A percentile compares a stretch with the other conserved stretches of the same genome.
Evolutionary conservation across 2,329 filamentous ascomycete species (phyloP).

Genomic region (Chaetoscypha palmicola): DNA sequence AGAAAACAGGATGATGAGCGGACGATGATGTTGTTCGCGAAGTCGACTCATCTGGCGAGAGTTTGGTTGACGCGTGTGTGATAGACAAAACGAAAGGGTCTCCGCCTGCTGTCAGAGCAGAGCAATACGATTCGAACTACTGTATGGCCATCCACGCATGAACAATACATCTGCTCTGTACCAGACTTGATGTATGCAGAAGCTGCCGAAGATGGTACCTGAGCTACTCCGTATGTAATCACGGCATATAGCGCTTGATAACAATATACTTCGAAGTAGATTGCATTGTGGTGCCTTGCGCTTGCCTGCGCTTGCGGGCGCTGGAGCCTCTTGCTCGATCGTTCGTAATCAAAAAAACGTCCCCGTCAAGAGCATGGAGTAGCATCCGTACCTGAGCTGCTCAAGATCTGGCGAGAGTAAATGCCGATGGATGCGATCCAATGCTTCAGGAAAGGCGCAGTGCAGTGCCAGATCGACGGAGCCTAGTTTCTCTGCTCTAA

Average conservation of each 20-base stretch:
- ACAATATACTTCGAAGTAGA: conserved; percentile 13
- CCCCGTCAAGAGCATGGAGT: not conserved
- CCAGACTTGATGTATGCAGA: conserved; percentile 7
- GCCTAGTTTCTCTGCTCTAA: not conserved
- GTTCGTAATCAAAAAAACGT: not conserved
- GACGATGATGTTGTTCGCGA: not conserved
- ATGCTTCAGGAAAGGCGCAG: not conserved
- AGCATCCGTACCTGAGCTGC: not conserved
- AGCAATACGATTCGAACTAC: not conserved
- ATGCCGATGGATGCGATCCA: too few relatives aligned
- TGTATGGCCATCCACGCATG: too few relatives aligned
- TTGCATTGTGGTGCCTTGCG: conserved; percentile 15
- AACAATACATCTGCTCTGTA: conserved; percentile 11
- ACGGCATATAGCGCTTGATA: conserved; percentile 16
- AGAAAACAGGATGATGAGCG: not conserved
- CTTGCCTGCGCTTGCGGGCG: not conserved
- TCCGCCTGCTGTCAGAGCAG: not conserved
- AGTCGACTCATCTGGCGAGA: not conserved
- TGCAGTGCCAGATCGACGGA: not conserved
- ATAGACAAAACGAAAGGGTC: conserved; percentile 6
- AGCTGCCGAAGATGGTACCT: conserved; percentile 12
- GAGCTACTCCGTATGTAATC: conserved; percentile 1
- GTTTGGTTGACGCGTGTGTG: conserved; percentile 6
- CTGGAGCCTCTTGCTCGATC: not conserved
- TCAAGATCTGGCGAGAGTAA: not conserved